Conservation (phyloP, 1,284 basidiomycete species). For the Fomitopsis palustris region DNA sequence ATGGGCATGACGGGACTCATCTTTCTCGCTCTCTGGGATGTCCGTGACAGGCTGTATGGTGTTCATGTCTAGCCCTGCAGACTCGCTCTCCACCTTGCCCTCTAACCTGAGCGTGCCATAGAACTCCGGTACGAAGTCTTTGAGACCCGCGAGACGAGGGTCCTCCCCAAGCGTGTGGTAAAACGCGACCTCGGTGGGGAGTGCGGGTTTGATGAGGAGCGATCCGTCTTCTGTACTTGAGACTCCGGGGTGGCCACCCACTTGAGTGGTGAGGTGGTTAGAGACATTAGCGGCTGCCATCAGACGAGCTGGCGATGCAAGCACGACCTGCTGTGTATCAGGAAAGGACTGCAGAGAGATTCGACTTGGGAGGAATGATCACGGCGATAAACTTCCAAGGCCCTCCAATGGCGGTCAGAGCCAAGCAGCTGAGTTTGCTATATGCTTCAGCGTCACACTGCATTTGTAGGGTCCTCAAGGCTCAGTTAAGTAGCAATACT, state of each 20-base stretch:
- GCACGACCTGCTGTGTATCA: too few species aligned
- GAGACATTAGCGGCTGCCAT: constrained; percentile 6
- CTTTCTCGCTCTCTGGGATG: constrained; percentile 37
- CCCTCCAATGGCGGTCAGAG: background rate
- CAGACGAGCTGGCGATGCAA: background rate
- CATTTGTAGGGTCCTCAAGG: too few species aligned
- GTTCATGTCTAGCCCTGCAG: constrained; percentile 14
- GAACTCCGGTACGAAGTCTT: constrained; percentile 67
- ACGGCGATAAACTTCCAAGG: constrained; percentile 13
- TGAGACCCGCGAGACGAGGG: constrained; percentile 40
- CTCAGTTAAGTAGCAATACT: too few species aligned
- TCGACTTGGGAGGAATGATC: too few species aligned
- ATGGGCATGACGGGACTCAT: constrained; percentile 35
- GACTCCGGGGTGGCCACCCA: constrained; percentile 86
- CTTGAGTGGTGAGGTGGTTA: constrained; percentile 57
- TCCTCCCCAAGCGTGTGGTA: constrained; percentile 62
- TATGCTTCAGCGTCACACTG: background rate
- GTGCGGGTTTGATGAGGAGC: constrained; percentile 82
- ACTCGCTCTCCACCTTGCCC: constrained; percentile 45
- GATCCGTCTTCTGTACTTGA: constrained; percentile 72
- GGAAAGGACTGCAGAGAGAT: too few species aligned
- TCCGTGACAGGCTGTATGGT: constrained; percentile 26
- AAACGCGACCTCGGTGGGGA: constrained; percentile 74
- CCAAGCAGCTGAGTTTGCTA: background rate
- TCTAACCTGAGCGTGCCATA: constrained; percentile 72